Evolutionary conservation across 1,284 basidiomycete species (phyloP).

Genomic region (Tilletia setariae): DNA sequence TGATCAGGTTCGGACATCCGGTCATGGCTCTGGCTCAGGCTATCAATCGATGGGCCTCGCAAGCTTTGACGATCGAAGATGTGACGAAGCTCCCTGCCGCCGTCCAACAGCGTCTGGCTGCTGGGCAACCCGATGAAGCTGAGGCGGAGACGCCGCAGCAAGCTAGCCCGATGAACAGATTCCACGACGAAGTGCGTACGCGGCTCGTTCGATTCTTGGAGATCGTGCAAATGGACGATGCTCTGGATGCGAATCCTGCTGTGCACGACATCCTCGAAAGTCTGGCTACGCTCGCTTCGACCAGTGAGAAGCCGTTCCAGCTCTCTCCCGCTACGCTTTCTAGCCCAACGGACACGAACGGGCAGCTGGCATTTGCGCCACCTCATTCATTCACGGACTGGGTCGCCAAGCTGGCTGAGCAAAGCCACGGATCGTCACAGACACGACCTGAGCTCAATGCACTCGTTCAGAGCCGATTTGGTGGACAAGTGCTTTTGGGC

Average conservation of each 20-base stretch:
- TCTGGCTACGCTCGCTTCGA: neutral
- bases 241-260: conserved; percentile 10
- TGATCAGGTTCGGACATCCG: neutral
- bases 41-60: neutral
- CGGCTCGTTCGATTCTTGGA: conserved; percentile 8
- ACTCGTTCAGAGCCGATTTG: conserved; percentile 14
- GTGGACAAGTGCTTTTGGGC: conserved; percentile 26
- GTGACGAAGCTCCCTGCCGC: neutral
- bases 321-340: neutral
- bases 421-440: neutral
- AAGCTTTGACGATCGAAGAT: neutral
- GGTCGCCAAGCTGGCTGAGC: conserved; percentile 25
- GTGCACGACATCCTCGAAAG: conserved; percentile 2
- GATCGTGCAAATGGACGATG: conserved; percentile 6
- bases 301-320: neutral
- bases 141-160: neutral
- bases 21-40: conserved; percentile 7
- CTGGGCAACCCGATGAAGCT: neutral
- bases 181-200: conserved; percentile 7
- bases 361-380: too few species aligned
- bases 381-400: conserved; percentile 22
- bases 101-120: conserved; percentile 1
- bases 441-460: conserved; percentile 14
- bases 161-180: neutral
- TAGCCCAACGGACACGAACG: neutral